Percentiles rank a stretch among this genome's conserved stretches.
Conservation (phyloP, 2,329 filamentous ascomycete species). For the Blastomyces gilchristii region DNA sequence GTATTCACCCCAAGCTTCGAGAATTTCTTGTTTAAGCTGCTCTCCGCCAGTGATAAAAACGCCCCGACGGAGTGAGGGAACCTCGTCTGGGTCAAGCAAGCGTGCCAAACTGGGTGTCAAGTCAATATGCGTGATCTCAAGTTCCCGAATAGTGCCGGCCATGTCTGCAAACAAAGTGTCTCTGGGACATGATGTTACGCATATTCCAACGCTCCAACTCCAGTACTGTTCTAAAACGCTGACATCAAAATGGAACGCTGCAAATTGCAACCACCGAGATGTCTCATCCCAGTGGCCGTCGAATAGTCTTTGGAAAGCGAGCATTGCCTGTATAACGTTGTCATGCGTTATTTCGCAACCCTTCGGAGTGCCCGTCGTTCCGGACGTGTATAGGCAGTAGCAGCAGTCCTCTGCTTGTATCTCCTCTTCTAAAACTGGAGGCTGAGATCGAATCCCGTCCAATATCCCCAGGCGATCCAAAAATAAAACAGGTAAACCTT, state of each 20-base stretch:
- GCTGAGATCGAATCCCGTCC: conserved; percentile 27
- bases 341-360: conserved; percentile 82
- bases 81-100: conserved; percentile 66
- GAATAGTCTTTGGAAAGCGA: conserved; percentile 74
- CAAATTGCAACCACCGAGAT: conserved; percentile 85
- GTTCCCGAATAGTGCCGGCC: conserved; percentile 56
- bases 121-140: conserved; percentile 81
- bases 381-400: conserved; percentile 80
- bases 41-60: conserved; percentile 93
- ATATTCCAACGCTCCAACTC: conserved; percentile 87
- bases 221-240: conserved; percentile 90
- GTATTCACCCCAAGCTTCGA: conserved; percentile 72
- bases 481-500: conserved; percentile 35
- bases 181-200: conserved; percentile 68
- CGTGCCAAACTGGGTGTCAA: conserved; percentile 79
- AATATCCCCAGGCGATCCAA: conserved; percentile 35
- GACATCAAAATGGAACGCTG: conserved; percentile 89
- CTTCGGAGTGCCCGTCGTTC: conserved; percentile 77
- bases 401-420: conserved; percentile 49
- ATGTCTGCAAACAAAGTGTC: conserved; percentile 82
- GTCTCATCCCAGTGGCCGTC: conserved; percentile 57
- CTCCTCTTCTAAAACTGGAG: conserved; percentile 25
- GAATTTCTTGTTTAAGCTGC: conserved; percentile 75
- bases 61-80: conserved; percentile 66
- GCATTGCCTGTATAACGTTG: conserved; percentile 80